Conservation (phyloP, 1,139 yeast genomes). For the Pichia sorboxylosa region DNA sequence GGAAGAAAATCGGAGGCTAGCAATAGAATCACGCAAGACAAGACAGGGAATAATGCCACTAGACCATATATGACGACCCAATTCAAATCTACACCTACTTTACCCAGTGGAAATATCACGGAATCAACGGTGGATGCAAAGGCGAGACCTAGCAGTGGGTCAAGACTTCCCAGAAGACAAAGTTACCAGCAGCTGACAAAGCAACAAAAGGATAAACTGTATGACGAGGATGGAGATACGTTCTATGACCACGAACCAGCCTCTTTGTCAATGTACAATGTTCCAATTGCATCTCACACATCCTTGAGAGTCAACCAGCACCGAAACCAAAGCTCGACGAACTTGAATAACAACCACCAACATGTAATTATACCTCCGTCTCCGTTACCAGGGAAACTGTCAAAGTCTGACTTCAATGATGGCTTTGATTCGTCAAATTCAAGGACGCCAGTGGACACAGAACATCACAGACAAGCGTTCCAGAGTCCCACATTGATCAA, state of each 20-base stretch:
- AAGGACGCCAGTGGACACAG: background rate
- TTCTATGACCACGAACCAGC: constrained; percentile 26
- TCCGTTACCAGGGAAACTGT: constrained; percentile 21
- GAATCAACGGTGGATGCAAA: no score
- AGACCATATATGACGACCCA: no score
- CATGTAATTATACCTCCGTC: constrained; percentile 17
- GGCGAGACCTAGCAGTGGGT: no score
- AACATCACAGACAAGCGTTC: background rate
- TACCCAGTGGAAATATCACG: no score
- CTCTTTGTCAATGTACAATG: constrained; percentile 33
- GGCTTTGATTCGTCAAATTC: background rate
- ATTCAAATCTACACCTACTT: no score
- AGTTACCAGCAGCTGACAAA: constrained; percentile 26
- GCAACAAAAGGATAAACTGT: constrained; percentile 29
- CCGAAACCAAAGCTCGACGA: constrained; percentile 14
- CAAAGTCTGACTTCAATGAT: background rate
- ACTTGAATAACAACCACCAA: constrained; percentile 14
- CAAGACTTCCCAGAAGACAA: constrained; percentile 16
- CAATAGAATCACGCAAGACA: no score
- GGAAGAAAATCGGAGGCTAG: no score
- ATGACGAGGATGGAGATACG: constrained; percentile 28
- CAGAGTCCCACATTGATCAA: constrained; percentile 27
- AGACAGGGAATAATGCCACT: no score
- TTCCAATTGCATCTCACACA: constrained; percentile 33
- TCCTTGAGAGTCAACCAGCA: constrained; percentile 24